Evolutionary conservation across 2,329 filamentous ascomycete species (phyloP), one percentile per base, ranked within the genome.

Genomic region (Colletotrichum sp.): DNA sequence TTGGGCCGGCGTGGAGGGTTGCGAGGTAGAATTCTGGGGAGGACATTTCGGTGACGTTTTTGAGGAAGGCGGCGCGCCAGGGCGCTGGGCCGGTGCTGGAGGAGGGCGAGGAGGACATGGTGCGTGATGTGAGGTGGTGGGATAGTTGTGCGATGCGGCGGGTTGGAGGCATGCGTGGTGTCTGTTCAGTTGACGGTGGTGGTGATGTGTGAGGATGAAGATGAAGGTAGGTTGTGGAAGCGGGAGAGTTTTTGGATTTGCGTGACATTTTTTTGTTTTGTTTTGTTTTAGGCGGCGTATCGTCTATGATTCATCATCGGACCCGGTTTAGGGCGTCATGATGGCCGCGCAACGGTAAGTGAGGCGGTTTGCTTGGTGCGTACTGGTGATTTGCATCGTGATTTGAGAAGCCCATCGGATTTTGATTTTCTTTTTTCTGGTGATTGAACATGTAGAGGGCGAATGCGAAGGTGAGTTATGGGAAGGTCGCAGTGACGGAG

Each of bases 31-130:
- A 91, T 68, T 85, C 85, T 8, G 89, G 87, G n/a, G 85, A 81
- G 55, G 84, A 78, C 86, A 91, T 88, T 67, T 82, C 80, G 64
- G 85, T 77, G 60, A 91, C 76, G 79, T 92, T 89, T n/a, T 87
- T 82, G 67, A 90, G 80, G 82, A 92, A 90, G 52, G 83, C 79
- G 75, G 84, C 80, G 71, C 89, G 88, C 90, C 90, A 92, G 12
- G 90, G 90, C 57, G 90, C 89, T 1, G 87, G 80, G 48, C 80
- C 70, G 32, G 60, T n/a, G 60, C 26, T 18, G 16, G 59, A 21
- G 15, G 57, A 21, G 48, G 77, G 78, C 3, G 71, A 57, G 61
- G 76, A 55, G n/a, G 59, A 83, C 79, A 76, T 84, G 82, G 16
- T 78, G 78, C 66, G 67, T 12, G 68, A 18, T 18, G 72, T 21